Evolutionary conservation across 2,329 filamentous ascomycete genomes (phyloP), one percentile per base, ranked within the genome.

Genomic region (Ophiostoma himal-ulmi): DNA sequence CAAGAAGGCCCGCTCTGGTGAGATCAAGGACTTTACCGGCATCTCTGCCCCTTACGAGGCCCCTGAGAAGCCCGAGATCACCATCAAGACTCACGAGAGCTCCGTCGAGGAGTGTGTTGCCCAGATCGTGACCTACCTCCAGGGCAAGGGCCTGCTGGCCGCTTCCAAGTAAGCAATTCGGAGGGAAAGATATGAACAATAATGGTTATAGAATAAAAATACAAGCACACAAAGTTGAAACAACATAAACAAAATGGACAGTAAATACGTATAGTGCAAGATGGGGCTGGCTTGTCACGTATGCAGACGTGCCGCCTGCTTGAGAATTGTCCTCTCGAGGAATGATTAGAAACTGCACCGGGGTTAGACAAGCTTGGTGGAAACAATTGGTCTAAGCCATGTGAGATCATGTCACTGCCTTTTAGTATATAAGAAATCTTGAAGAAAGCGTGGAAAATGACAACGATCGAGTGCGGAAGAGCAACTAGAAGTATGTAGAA

Each of bases 1-100:
- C 83, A 97, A 97, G 86, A 97, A 97, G 87, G 95, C 95, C 14
- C 85, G 94, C 64, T 90, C 91, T 68, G 95, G 95, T 64, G 89
- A 96, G 80, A 98, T 98, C 81, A 95, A 96, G 81, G 93, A 98
- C 75, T 99, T 99, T 79, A 99, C 95, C 1, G 95, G 95, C 70
- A 93, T 98, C 77, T 94, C 90, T 75, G 93, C 94, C 39, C 95
- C 95, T 1, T 99, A 99, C 79, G 95, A 99, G 86, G 92, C 88
- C 73, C 95, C 95, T 5, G 83, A 89, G 79, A 88, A 88, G 71
- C 87, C 95, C 1, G 95, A 99, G 84, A 91, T 99, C 75, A 89
- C 91, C 75, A 92, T 99, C 78, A 86, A 88, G 81, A 96, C 91
- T 65, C 88, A 93, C 77, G 85, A 94, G 83, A 87, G 89, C 77